These are phyloP conservation scores for Podaxis rugospora DNA, from an alignment of 768 basidiomycete species.

Conservation along the genomic window DNA sequence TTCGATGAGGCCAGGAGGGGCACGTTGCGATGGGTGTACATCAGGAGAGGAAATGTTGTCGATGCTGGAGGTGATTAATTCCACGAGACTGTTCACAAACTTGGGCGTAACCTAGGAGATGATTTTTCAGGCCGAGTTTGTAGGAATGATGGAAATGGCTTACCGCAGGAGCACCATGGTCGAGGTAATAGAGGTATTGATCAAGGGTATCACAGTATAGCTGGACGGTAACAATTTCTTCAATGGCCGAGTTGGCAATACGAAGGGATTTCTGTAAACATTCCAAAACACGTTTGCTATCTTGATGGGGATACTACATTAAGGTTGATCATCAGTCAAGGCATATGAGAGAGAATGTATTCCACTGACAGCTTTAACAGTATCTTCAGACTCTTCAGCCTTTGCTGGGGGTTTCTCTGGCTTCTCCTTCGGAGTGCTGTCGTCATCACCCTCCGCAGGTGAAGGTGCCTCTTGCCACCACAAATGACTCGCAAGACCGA, in stretches of 20 bases:
- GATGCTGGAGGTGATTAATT: slow-evolving; percentile 91
- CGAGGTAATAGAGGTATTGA: slow-evolving; percentile 94
- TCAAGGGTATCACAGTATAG: slow-evolving; percentile 96
- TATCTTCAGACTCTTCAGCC: slow-evolving; percentile 39
- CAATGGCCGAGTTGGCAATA: slow-evolving; percentile 94
- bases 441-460: slow-evolving; percentile 29
- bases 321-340: slow-evolving; percentile 2
- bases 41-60: slow-evolving; percentile 87
- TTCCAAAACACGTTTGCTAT: slow-evolving; percentile 96
- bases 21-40: slow-evolving; percentile 83
- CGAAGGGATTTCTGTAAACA: slow-evolving; percentile 95
- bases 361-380: slow-evolving; percentile 50
- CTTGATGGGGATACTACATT: slow-evolving; percentile 75
- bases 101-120: slow-evolving; percentile 79
- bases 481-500: slow-evolving; percentile 90
- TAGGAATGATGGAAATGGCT: slow-evolving; percentile 23
- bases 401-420: slow-evolving; percentile 33
- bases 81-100: slow-evolving; percentile 94
- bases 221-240: slow-evolving; percentile 95
- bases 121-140: not conserved
- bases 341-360: not conserved
- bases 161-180: slow-evolving; percentile 88
- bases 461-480: slow-evolving; percentile 89
- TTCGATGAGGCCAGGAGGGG: slow-evolving; percentile 86
- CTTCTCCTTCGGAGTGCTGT: slow-evolving; percentile 25